Base-by-base conservation (phyloP, 345 rosid genomes). In the Eucalyptus decipiens region DNA sequence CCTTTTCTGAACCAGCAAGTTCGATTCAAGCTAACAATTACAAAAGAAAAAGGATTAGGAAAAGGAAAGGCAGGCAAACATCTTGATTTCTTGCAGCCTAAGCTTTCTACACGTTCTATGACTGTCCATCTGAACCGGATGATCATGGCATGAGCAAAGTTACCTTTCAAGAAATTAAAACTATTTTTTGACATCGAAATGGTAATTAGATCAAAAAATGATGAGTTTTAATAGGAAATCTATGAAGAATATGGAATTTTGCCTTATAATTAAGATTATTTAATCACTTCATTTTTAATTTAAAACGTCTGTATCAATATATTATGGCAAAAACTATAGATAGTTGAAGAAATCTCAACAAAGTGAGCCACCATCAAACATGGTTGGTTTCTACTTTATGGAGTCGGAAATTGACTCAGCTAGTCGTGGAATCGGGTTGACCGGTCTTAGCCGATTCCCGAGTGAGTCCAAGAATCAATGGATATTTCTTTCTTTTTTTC, bases 391-490 rank as follows among this genome's bases (percentile, higher is more conserved):
- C 60, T 23, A 21, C 1, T 54, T 54, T 54, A 5, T 54, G 11
- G 6, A 10, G 24, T 24, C 9, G 65, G 1, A 26, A 58, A 26
- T 5, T 58, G n/a, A 26, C 2, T 28, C 65, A 58, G 6, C 1
- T 26, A 14, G 14, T 58, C 14, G 1, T 24, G n/a, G 4, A 58
- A 58, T 26, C 13, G 13, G 13, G 26, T 9, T 26, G 65, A 58
- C 13, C 2, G 28, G 65, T 58, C 7, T 11, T 2, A 26, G 30
- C 4, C 6, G 6, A 11, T 24, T 58, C 30, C n/a, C 0, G 2
- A 11, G 4, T 58, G n/a, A 28, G 5, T 58, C 65, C 65, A 58
- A 58, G 4, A 58, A 26, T 12, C n/a, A 11, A 11, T 13, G 14
- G 6, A 58, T 58, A 58, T 26, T 58, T 26, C 15, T 11, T 26